Percentiles rank a stretch among this genome's conserved stretches.
Conservation (phyloP, 805 yeast genomes). For the Millerozyma miso region DNA sequence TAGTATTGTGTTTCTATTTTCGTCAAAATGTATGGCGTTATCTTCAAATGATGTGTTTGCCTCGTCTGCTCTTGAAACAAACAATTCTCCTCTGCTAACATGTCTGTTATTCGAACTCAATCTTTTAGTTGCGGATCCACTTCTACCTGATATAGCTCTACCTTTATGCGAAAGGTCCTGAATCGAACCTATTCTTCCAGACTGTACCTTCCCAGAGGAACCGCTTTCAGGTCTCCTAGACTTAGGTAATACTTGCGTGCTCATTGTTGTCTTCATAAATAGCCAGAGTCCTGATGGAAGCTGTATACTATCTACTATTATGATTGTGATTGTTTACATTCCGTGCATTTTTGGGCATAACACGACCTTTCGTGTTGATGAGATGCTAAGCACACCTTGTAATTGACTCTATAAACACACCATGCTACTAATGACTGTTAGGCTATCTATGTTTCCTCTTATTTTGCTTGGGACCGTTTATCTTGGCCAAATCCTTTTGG, state of each 20-base stretch:
- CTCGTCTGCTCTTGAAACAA: conserved; percentile 15
- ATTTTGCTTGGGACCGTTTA: conserved; percentile 13
- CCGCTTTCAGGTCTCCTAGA: conserved; percentile 11
- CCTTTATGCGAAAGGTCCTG: conserved; percentile 28
- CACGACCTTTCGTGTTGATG: background rate
- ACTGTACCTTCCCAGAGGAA: background rate
- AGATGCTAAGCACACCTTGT: background rate
- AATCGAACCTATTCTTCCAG: conserved; percentile 12
- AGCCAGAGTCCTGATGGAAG: background rate
- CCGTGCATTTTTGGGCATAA: background rate
- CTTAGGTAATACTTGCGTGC: conserved; percentile 21
- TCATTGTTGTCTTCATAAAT: conserved; percentile 2
- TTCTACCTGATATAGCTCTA: conserved; percentile 23
- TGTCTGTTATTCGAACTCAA: conserved; percentile 11
- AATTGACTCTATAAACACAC: background rate
- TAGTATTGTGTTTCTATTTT: conserved; percentile 38
- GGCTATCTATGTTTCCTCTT: conserved; percentile 5
- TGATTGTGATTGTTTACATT: background rate
- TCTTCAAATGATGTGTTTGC: conserved; percentile 23
- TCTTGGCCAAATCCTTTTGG: conserved; percentile 57
- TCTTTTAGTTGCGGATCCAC: conserved; percentile 14
- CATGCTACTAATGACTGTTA: background rate
- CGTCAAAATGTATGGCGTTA: conserved; percentile 39
- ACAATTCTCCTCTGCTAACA: conserved; percentile 11
- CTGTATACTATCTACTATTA: background rate